These are phyloP conservation scores for Penicillium argentinense DNA, from an alignment of 495 filamentous ascomycete species.

Conservation along the genomic window DNA sequence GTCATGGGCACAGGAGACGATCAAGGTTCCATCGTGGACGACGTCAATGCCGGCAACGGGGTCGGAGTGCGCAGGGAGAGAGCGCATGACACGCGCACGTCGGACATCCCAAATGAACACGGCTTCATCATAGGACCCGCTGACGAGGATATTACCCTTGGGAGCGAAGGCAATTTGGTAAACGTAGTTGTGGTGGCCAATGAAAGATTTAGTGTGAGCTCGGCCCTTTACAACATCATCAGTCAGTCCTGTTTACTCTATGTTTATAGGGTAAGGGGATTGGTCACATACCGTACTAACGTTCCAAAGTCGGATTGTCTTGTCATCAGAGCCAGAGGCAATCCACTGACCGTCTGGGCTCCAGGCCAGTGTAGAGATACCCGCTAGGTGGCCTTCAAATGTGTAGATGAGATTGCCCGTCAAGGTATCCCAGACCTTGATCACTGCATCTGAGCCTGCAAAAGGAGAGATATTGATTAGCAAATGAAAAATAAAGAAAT, in stretches of 20 bases:
- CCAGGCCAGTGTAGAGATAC: constrained; percentile 89
- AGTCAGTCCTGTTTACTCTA: constrained; percentile 5
- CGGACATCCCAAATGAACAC: constrained; percentile 96
- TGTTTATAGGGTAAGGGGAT: not conserved
- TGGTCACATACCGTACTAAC: constrained; percentile 60
- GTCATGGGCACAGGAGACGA: constrained; percentile 85
- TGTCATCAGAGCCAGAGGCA: constrained; percentile 93
- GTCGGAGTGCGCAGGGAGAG: constrained; percentile 90
- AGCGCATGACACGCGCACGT: constrained; percentile 78
- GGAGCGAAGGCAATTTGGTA: constrained; percentile 91
- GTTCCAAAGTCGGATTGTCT: constrained; percentile 92
- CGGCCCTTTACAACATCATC: constrained; percentile 44
- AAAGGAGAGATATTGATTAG: not conserved
- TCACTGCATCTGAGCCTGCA: constrained; percentile 77
- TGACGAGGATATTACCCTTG: constrained; percentile 93
- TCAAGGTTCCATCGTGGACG: constrained; percentile 85
- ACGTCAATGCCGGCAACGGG: constrained; percentile 93
- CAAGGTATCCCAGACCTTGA: constrained; percentile 84
- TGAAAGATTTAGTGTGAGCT: constrained; percentile 62
- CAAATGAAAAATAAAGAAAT: not conserved
- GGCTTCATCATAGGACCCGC: constrained; percentile 94
- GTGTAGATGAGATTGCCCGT: constrained; percentile 80
- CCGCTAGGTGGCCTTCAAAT: constrained; percentile 90
- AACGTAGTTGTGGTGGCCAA: constrained; percentile 94
- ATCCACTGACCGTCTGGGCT: constrained; percentile 80